These are phyloP conservation scores for Phytophthora ohioensis DNA, from an alignment of 352 stramenopile species.

Conservation along the genomic window DNA sequence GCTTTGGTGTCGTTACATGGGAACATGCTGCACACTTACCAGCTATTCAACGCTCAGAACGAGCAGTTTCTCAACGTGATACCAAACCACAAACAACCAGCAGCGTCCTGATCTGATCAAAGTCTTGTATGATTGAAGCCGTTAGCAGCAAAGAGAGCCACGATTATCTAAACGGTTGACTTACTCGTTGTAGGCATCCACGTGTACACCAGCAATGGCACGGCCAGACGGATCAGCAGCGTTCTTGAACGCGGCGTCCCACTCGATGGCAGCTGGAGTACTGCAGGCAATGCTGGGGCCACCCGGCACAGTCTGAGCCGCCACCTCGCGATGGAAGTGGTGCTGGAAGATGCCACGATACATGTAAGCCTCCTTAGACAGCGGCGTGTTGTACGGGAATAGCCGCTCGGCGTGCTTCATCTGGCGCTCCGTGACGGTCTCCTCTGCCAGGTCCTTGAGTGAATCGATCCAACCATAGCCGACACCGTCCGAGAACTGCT, in stretches of 20 bases:
- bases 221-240: slow-evolving; percentile 95
- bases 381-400: slow-evolving; percentile 98
- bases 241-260: slow-evolving; percentile 96
- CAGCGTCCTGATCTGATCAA: slow-evolving; percentile 16
- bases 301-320: slow-evolving; percentile 96
- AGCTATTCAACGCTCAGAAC: no score
- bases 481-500: slow-evolving; percentile 99
- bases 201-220: slow-evolving; percentile 95
- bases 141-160: slow-evolving; percentile 20
- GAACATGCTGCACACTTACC: not conserved
- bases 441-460: slow-evolving; percentile 96
- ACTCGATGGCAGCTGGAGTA: slow-evolving; percentile 97
- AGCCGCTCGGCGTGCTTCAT: slow-evolving; percentile 94
- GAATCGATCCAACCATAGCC: slow-evolving; percentile 99
- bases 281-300: slow-evolving; percentile 99
- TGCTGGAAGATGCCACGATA: slow-evolving; percentile 98
- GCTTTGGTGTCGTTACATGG: slow-evolving; percentile 13
- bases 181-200: slow-evolving; percentile 91
- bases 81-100: not conserved
- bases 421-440: slow-evolving; percentile 95
- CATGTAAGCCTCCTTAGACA: slow-evolving; percentile 97
- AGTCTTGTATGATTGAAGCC: slow-evolving; percentile 24
- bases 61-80: slow-evolving; percentile 14
- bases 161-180: slow-evolving; percentile 26
- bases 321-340: slow-evolving; percentile 97